Conservation (phyloP, 2,329 filamentous ascomycete species). For the Penicillium hordei region DNA sequence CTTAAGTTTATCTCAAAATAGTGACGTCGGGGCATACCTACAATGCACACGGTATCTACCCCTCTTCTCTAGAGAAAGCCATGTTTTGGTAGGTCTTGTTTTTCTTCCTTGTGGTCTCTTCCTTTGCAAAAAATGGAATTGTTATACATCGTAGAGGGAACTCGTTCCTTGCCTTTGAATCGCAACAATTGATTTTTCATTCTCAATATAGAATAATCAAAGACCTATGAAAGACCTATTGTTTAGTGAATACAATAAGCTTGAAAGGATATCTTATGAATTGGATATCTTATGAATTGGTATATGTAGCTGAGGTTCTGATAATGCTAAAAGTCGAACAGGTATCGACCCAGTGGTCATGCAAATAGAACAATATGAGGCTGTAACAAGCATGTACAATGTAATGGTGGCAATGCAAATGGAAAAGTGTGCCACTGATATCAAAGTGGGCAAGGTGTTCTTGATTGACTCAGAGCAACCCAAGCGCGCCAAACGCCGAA, state of each 20-base stretch:
- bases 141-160: neutral
- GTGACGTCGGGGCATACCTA: neutral
- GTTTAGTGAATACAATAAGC: neutral
- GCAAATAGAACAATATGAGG: neutral
- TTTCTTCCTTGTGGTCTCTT: too few relatives aligned
- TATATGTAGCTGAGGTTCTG: constrained; percentile 21
- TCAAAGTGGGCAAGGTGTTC: neutral
- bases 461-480: constrained; percentile 28
- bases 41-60: neutral
- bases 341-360: constrained; percentile 2
- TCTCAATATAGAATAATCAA: too few relatives aligned
- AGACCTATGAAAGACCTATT: neutral
- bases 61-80: neutral
- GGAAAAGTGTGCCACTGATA: neutral
- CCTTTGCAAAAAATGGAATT: neutral
- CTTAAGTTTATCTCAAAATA: neutral
- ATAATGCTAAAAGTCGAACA: neutral
- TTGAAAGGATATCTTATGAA: neutral
- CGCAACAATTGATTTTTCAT: neutral
- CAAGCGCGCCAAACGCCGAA: constrained; percentile 40
- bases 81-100: neutral
- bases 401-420: neutral
- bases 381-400: neutral
- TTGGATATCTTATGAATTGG: constrained; percentile 16
- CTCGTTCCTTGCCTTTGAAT: neutral